A percentile compares a stretch with the other conserved stretches of the same genome.
Evolutionary conservation across 495 filamentous ascomycete genomes (phyloP).

Genomic region (Neurospora terricola): DNA sequence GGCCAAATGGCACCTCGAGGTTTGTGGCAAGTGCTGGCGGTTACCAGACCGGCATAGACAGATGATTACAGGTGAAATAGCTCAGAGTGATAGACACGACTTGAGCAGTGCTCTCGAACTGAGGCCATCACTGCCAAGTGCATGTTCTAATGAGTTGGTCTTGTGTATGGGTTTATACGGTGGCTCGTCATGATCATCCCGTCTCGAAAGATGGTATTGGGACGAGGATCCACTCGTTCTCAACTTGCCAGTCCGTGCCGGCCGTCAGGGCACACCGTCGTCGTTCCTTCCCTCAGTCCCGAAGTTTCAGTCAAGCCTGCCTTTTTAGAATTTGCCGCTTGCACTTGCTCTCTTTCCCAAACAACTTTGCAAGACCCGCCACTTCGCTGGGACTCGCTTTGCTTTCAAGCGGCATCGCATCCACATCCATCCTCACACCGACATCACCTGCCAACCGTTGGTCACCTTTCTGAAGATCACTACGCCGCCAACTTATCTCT

Average conservation of each 20-base stretch:
- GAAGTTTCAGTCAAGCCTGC: no score
- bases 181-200: no score
- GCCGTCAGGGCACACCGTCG: not conserved
- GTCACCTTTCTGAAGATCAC: not conserved
- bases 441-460: not conserved
- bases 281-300: not conserved
- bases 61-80: no score
- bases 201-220: no score
- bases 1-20: not conserved
- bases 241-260: not conserved
- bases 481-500: not conserved
- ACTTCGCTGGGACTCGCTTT: not conserved
- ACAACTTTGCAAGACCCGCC: not conserved
- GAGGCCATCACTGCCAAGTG: no score
- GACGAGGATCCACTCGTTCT: no score
- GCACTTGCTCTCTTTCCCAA: not conserved
- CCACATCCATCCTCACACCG: not conserved
- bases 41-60: no score
- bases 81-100: no score
- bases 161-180: no score
- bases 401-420: not conserved
- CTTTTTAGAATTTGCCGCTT: not conserved
- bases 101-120: no score
- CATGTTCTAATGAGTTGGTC: no score
- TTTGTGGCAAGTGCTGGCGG: no score